Percentiles rank a stretch among this genome's conserved stretches.
phyloP scores from a whole-genome alignment of 2,329 filamentous ascomycete genomes.

The Colletotrichum viniferum region DNA sequence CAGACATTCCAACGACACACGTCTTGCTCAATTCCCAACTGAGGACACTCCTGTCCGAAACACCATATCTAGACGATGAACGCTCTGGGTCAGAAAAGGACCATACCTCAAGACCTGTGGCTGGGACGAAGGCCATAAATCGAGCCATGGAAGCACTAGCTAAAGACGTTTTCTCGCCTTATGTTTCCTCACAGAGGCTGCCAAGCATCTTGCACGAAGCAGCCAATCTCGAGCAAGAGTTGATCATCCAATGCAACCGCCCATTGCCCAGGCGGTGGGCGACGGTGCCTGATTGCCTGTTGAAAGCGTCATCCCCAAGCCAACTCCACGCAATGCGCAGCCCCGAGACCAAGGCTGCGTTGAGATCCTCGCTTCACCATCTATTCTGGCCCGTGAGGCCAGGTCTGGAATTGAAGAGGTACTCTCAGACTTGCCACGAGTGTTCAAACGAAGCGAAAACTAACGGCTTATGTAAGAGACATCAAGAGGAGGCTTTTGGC shows the following conservation, averaged over 20 bases:
- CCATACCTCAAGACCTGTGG: accelerated
- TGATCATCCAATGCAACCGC: neutral
- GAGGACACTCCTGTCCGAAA: neutral
- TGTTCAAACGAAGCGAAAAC: neutral
- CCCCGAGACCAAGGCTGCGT: neutral
- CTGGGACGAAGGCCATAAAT: neutral
- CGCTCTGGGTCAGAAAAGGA: neutral
- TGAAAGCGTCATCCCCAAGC: neutral
- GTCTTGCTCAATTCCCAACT: neutral
- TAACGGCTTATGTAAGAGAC: neutral
- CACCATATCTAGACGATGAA: neutral
- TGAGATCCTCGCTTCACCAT: neutral
- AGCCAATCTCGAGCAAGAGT: neutral
- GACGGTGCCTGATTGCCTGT: neutral
- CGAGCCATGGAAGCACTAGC: neutral
- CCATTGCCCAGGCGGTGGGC: neutral
- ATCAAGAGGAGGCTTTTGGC: accelerated
- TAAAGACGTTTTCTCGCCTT: neutral
- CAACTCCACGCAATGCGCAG: neutral
- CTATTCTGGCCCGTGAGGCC: neutral
- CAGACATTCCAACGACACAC: neutral
- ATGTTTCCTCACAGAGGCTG: neutral
- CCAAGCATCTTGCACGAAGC: neutral
- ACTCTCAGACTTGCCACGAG: neutral
- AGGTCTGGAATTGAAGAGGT: accelerated